Evolutionary conservation across 177 flowering plant genomes (phyloP).

Genomic region (Vitis hybrid): DNA sequence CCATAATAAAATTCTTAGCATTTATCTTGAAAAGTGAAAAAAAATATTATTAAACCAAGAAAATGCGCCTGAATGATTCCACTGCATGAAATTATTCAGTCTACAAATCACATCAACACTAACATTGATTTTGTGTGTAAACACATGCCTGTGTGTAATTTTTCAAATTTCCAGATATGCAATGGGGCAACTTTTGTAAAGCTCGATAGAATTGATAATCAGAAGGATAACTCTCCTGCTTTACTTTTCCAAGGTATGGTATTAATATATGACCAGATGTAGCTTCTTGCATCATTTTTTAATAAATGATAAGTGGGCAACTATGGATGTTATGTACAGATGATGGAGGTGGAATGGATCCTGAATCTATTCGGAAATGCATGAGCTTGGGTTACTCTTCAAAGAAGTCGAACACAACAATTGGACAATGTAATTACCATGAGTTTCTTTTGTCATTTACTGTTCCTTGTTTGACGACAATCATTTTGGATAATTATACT

Average conservation of each 20-base stretch:
- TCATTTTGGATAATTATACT: not conserved
- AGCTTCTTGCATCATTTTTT: not conserved
- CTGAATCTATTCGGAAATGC: constrained; percentile 72
- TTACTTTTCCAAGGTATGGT: constrained; percentile 76
- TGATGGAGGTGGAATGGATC: constrained; percentile 98
- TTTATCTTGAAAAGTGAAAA: too few relatives aligned
- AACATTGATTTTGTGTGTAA: not conserved
- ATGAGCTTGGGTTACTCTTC: constrained; percentile 99
- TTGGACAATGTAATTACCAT: constrained; percentile 82
- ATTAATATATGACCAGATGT: not conserved
- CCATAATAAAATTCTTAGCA: too few relatives aligned
- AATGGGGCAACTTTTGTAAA: constrained; percentile 89
- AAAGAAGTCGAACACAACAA: constrained; percentile 78
- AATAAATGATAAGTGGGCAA: not conserved
- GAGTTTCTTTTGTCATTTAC: constrained; percentile 3
- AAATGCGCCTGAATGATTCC: too few relatives aligned
- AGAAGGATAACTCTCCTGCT: constrained; percentile 70
- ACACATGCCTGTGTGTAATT: not conserved
- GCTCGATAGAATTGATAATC: constrained; percentile 70
- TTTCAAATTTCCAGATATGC: constrained; percentile 41
- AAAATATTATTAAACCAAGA: too few relatives aligned
- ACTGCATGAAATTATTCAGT: too few relatives aligned
- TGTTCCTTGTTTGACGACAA: not conserved
- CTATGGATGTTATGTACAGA: constrained; percentile 44
- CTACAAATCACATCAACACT: too few relatives aligned